Percentiles rank a stretch among this genome's conserved stretches.
Evolutionary conservation across 179 eudicot genomes (phyloP).

Genomic region (Spinacia oleracea): DNA sequence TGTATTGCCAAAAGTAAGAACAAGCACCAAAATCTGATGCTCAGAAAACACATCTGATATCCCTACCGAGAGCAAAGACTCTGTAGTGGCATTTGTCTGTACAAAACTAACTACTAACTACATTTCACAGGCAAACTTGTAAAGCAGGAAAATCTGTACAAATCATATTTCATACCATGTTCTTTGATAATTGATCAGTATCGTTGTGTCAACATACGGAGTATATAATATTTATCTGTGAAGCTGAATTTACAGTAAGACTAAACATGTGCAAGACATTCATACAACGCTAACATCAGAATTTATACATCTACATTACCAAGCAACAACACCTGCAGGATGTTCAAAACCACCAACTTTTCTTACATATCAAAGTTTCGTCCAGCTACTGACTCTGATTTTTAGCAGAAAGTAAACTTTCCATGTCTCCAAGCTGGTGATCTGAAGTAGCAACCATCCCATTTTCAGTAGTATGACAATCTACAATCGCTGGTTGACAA

Average conservation of each 20-base stretch:
- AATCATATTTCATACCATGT: slow-evolving; percentile 1
- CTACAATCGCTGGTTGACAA: slow-evolving; percentile 26
- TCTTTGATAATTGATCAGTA: not conserved
- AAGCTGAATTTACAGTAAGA: slow-evolving; percentile 1
- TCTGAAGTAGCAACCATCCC: slow-evolving; percentile 17
- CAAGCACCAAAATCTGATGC: too few relatives aligned
- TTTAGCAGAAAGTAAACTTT: slow-evolving; percentile 24
- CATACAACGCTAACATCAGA: not conserved
- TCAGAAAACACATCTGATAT: too few relatives aligned
- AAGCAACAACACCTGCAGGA: not conserved
- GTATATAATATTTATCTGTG: slow-evolving; percentile 9
- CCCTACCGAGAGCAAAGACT: too few relatives aligned
- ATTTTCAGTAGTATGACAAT: slow-evolving; percentile 31
- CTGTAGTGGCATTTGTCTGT: too few relatives aligned
- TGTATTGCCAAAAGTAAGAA: too few relatives aligned
- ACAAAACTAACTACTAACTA: too few relatives aligned
- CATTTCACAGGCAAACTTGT: too few relatives aligned
- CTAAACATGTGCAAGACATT: slow-evolving; percentile 3
- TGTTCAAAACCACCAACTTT: not conserved
- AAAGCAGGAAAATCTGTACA: not conserved
- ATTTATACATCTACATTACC: slow-evolving; percentile 2
- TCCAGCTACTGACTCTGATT: slow-evolving; percentile 21
- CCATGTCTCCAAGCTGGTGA: slow-evolving; percentile 8
- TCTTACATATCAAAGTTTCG: not conserved
- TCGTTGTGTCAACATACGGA: not conserved